Base-by-base conservation (phyloP, 139 green algal species). In the Chlorella sp. region DNA sequence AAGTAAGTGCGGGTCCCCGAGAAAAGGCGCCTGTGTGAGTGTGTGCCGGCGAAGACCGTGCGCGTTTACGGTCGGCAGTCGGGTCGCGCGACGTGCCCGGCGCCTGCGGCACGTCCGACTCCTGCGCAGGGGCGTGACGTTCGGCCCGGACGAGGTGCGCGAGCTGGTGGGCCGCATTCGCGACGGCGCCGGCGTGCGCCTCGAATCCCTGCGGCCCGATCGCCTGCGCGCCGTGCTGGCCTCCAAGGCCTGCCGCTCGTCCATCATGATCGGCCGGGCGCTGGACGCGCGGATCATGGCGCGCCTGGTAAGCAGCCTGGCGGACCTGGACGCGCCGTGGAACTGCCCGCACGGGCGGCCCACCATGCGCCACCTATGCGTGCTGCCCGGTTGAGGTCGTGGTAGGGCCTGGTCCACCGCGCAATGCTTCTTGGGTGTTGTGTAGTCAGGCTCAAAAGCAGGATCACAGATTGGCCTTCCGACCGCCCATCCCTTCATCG, bases 321-420 rank as follows among this genome's bases (percentile, higher is more conserved):
- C 88, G 0, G 66, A 34, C 1, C 84, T 99, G 49, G 49, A 94
- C 0, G 79, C 88, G 5, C 95, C 95, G 1, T 99, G 93, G 93
- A 98, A 98, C 80, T 99, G 95, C 81, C 94, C 95, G 0, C 95
- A 99, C 79, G 95, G 95, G 2, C 75, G 95, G 24, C 95, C 95
- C 33, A 99, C 95, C n/a, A 97, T 99, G 94, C 70, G 94, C 0
- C 94, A 98, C 73, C 80, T 97, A 35, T 85, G 72, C 4, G 77
- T 88, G n/a, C 77, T 95, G 72, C 87, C 85, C 22, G 55, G 55
- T 20, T 30, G n/a, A n/a, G n/a, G n/a, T n/a, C n/a, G n/a, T n/a
- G n/a, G n/a, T n/a, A n/a, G n/a, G n/a, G n/a, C n/a, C n/a, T n/a
- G n/a, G n/a, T n/a, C n/a, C n/a, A n/a, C n/a, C n/a, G n/a, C n/a